Conservation (phyloP, 768 basidiomycete genomes). For the Leccinellum albellum region DNA sequence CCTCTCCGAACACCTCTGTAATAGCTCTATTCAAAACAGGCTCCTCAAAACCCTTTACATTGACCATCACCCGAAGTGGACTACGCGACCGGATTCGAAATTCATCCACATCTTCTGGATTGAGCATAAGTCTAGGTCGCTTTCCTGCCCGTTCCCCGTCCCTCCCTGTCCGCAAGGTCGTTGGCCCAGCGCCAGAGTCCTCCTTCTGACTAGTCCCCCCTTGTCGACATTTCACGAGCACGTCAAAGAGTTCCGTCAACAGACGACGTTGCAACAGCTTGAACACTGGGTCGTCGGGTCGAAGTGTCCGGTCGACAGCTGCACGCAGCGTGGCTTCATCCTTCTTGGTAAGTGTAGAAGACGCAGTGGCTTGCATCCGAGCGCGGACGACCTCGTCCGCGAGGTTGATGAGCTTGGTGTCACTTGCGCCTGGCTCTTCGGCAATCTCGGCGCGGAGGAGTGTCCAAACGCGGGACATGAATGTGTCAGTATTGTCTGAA, state of each 20-base stretch:
- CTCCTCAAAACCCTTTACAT: constrained; percentile 68
- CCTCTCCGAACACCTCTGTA: constrained; percentile 37
- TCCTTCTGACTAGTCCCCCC: background rate
- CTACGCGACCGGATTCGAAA: background rate
- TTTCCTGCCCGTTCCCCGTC: constrained; percentile 20
- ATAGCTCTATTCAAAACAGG: constrained; percentile 46
- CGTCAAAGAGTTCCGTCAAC: constrained; percentile 35
- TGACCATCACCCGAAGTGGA: constrained; percentile 6
- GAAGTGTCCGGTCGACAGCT: constrained; percentile 61
- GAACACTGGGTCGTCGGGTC: constrained; percentile 63
- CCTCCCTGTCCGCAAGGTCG: constrained; percentile 33
- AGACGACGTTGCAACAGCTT: constrained; percentile 58
- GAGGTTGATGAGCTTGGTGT: constrained; percentile 61
- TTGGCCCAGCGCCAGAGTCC: constrained; percentile 10
- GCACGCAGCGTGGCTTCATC: constrained; percentile 54
- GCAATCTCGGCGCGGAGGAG: constrained; percentile 58
- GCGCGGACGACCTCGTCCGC: constrained; percentile 71
- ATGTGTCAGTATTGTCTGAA: constrained; percentile 30
- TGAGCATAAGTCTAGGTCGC: constrained; percentile 26
- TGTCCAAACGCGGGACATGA: constrained; percentile 61
- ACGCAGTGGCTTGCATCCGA: constrained; percentile 28
- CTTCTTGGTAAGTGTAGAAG: constrained; percentile 25
- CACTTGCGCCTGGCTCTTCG: constrained; percentile 26
- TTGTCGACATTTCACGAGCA: constrained; percentile 24
- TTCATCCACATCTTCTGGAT: constrained; percentile 20